phyloP scores from a whole-genome alignment of 345 rosid species.

The Kandelia obovata region DNA sequence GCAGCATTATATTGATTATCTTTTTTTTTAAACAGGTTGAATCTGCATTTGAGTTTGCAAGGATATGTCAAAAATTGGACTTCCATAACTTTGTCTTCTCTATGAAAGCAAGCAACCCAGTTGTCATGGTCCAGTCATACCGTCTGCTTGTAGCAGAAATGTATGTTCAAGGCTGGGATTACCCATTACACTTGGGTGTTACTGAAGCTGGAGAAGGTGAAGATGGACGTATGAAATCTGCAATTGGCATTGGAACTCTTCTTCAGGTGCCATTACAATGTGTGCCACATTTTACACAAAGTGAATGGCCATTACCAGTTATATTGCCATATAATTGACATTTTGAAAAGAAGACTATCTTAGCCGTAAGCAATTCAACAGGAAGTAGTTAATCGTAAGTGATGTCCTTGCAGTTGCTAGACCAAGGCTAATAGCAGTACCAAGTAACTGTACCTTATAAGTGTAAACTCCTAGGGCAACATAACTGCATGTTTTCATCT shows the following conservation, averaged over 20 bases:
- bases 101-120: conserved; percentile 99
- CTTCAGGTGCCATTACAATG: conserved; percentile 57
- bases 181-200: conserved; percentile 95
- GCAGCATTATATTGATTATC: conserved; percentile 19
- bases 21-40: conserved; percentile 62
- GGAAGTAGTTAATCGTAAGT: too few species aligned
- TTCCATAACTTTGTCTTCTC: conserved; percentile 95
- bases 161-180: conserved; percentile 97
- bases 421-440: too few species aligned
- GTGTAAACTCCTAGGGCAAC: too few species aligned
- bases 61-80: conserved; percentile 88
- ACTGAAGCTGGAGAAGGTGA: conserved; percentile 99
- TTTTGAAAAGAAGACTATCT: neutral
- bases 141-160: conserved; percentile 92
- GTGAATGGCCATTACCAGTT: neutral
- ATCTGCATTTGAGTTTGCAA: conserved; percentile 98
- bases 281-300: neutral
- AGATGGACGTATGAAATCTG: conserved; percentile 99
- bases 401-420: too few species aligned
- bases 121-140: conserved; percentile 96
- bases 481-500: too few species aligned
- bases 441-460: too few species aligned
- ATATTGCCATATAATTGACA: neutral
- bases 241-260: conserved; percentile 95
- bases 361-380: too few species aligned